A percentile compares a stretch with the other conserved stretches of the same genome.
phyloP scores from a whole-genome alignment of 495 filamentous ascomycete genomes.

The Hypoxylon crocopeplum region DNA sequence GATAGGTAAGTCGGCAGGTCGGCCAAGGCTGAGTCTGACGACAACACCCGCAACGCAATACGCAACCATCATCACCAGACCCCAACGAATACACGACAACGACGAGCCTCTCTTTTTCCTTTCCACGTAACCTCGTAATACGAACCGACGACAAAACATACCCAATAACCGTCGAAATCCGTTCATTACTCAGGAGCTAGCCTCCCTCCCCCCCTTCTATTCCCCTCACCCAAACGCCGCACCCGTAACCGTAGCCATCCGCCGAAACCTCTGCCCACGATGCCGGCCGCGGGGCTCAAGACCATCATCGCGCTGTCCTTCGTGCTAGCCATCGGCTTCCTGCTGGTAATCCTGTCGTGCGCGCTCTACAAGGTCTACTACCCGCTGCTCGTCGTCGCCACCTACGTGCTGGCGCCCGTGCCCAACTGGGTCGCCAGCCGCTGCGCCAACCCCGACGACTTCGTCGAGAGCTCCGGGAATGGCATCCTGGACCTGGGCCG shows the following conservation, averaged over 20 bases:
- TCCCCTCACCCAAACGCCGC: too few species aligned
- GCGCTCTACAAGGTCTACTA: slow-evolving; percentile 94
- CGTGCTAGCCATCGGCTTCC: slow-evolving; percentile 98
- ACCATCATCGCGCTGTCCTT: slow-evolving; percentile 99
- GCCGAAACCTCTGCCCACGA: slow-evolving; percentile 52
- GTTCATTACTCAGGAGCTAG: too few species aligned
- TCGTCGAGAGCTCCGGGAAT: slow-evolving; percentile 83
- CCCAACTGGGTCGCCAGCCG: slow-evolving; percentile 94
- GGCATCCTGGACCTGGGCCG: slow-evolving; percentile 88
- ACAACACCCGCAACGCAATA: slow-evolving; percentile 37
- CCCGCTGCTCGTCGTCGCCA: slow-evolving; percentile 91
- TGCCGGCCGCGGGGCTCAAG: slow-evolving; percentile 87
- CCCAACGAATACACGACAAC: neutral
- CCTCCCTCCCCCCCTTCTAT: neutral
- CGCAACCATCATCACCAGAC: slow-evolving; percentile 9
- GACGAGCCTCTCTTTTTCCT: slow-evolving; percentile 5
- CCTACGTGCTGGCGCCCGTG: slow-evolving; percentile 90
- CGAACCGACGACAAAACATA: slow-evolving; percentile 1
- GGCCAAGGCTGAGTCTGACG: slow-evolving; percentile 46
- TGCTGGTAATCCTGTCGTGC: slow-evolving; percentile 97
- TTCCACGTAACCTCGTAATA: neutral
- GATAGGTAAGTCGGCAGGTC: slow-evolving; percentile 25
- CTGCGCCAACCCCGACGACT: slow-evolving; percentile 94
- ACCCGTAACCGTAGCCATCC: neutral
- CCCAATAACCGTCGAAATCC: too few species aligned